These are phyloP conservation scores for Trichosporon coremiiforme DNA, from an alignment of 1,284 basidiomycete species.

Conservation along the genomic window DNA sequence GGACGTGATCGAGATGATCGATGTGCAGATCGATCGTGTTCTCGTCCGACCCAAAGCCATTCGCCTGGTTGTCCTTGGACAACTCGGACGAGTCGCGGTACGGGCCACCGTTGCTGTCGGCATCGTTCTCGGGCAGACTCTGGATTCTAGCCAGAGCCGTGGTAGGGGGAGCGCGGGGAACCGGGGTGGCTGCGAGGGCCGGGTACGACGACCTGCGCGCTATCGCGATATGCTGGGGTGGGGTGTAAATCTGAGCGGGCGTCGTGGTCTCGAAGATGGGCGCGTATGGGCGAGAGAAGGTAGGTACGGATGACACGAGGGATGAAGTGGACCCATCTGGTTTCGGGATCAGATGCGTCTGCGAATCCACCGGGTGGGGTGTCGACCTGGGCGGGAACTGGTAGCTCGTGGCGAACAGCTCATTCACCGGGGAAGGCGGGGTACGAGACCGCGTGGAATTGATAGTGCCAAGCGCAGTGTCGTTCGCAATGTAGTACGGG, in stretches of 20 bases:
- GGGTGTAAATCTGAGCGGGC: slow-evolving; percentile 3
- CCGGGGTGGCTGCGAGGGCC: slow-evolving; percentile 15
- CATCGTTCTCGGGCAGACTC: slow-evolving; percentile 48
- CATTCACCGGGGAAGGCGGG: slow-evolving; percentile 14
- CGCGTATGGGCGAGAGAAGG: slow-evolving; percentile 29
- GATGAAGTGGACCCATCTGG: slow-evolving; percentile 12
- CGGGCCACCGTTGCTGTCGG: slow-evolving; percentile 27
- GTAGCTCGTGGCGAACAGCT: slow-evolving; percentile 41
- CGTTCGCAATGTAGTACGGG: slow-evolving; percentile 30
- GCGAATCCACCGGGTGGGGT: neutral
- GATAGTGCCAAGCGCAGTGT: neutral
- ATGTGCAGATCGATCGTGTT: slow-evolving; percentile 19
- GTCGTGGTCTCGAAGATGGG: neutral
- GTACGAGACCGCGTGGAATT: slow-evolving; percentile 20
- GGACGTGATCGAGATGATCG: slow-evolving; percentile 6
- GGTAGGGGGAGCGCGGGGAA: slow-evolving; percentile 22
- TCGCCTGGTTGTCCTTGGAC: slow-evolving; percentile 14
- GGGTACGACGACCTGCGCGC: slow-evolving; percentile 8
- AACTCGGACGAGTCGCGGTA: slow-evolving; percentile 13
- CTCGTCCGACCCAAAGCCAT: slow-evolving; percentile 4
- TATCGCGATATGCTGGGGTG: slow-evolving; percentile 3
- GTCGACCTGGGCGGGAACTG: slow-evolving; percentile 39
- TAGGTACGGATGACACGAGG: slow-evolving; percentile 24
- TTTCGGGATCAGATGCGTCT: slow-evolving; percentile 13
- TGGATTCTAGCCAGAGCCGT: slow-evolving; percentile 48